A percentile compares a stretch with the other conserved stretches of the same genome.
Evolutionary conservation across 768 basidiomycete genomes (phyloP).

Genomic region (Rhodotorula paludigena): DNA sequence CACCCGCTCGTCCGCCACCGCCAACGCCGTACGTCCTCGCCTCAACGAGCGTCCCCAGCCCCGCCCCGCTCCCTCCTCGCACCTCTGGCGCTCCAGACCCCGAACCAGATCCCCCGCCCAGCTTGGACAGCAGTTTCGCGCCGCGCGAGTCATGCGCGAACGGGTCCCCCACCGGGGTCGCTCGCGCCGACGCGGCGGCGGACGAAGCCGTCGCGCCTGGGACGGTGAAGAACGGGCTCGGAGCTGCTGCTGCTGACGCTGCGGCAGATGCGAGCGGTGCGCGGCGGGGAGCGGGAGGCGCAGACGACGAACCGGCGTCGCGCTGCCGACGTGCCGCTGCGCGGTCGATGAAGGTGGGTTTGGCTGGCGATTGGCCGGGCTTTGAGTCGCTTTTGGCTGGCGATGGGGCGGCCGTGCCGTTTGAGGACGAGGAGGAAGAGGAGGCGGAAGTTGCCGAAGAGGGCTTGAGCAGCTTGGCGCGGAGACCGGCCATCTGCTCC

Average conservation of each 20-base stretch:
- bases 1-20: too few species aligned
- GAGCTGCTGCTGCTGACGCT: background rate
- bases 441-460: too few species aligned
- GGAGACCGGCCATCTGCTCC: constrained; percentile 19
- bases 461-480: constrained; percentile 29
- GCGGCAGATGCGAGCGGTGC: background rate
- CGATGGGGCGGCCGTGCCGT: background rate
- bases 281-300: background rate
- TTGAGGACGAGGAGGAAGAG: too few species aligned
- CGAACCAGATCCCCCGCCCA: background rate
- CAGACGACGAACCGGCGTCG: background rate
- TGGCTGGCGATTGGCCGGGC: background rate
- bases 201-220: constrained; percentile 1
- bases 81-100: background rate
- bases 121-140: constrained; percentile 29
- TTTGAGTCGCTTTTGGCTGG: background rate
- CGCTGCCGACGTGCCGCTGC: constrained; percentile 28
- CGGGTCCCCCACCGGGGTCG: background rate
- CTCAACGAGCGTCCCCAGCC: constrained; percentile 33
- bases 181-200: background rate
- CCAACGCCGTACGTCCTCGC: background rate
- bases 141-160: constrained; percentile 22
- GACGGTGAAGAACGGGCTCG: constrained; percentile 26
- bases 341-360: constrained; percentile 23
- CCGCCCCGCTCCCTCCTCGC: background rate